Conservation (phyloP, 192 early-diverging fungal genomes). For the Linnemannia zychae region DNA sequence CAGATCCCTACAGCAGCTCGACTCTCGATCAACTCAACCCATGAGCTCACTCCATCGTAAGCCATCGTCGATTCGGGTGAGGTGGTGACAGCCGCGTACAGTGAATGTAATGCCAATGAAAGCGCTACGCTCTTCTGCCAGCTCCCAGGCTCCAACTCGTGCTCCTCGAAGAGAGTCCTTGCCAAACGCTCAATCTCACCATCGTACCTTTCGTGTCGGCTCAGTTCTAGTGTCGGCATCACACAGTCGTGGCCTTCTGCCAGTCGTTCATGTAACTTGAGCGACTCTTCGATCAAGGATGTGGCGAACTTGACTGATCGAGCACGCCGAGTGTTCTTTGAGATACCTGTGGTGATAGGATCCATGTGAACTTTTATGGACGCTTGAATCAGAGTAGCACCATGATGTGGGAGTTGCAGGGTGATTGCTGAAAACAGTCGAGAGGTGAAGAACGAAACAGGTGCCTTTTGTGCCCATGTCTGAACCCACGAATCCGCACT, state of each 20-base stretch:
- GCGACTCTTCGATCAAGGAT: conserved; percentile 30
- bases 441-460: neutral
- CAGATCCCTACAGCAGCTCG: neutral
- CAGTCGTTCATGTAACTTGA: conserved; percentile 9
- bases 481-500: conserved; percentile 24
- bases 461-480: neutral
- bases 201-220: conserved; percentile 3
- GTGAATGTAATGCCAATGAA: conserved; percentile 31
- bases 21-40: conserved; percentile 9
- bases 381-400: conserved; percentile 15
- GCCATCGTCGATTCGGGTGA: neutral
- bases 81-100: conserved; percentile 17
- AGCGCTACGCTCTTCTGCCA: conserved; percentile 5
- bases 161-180: neutral
- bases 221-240: neutral
- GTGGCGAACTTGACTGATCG: conserved; percentile 5
- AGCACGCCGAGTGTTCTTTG: neutral
- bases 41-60: neutral
- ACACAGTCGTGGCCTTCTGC: neutral
- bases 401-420: conserved; percentile 7
- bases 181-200: conserved; percentile 26
- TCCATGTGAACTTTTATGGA: conserved; percentile 19
- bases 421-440: neutral
- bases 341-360: neutral
- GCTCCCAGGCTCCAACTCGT: neutral